Conservation (phyloP, 139 green algal genomes). For the Tetratostichococcus sp. region DNA sequence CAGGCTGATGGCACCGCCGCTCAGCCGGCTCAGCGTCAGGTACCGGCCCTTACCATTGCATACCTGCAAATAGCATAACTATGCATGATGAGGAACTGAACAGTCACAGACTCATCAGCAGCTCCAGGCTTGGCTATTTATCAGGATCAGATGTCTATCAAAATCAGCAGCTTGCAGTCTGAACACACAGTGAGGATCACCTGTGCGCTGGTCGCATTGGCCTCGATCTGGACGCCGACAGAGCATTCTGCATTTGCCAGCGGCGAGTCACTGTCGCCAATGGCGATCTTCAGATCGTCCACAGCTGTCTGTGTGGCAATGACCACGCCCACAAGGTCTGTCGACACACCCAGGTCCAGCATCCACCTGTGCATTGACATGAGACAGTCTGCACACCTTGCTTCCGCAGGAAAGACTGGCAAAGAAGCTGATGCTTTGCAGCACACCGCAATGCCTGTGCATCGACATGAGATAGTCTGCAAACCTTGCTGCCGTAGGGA, state of each 20-base stretch:
- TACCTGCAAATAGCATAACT: neutral
- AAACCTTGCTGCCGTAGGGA: too few species aligned
- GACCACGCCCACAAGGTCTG: neutral
- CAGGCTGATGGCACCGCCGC: neutral
- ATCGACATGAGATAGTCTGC: too few species aligned
- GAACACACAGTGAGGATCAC: neutral
- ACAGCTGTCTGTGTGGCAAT: neutral
- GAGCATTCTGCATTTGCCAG: neutral
- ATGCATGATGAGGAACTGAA: too few species aligned
- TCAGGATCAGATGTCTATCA: too few species aligned
- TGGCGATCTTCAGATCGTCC: neutral
- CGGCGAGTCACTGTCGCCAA: neutral
- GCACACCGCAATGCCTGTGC: too few species aligned
- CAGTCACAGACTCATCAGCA: too few species aligned
- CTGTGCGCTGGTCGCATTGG: neutral
- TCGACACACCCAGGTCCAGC: neutral
- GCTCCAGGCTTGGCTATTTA: too few species aligned
- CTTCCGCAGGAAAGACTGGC: too few species aligned
- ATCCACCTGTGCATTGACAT: neutral
- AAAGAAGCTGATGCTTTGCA: too few species aligned
- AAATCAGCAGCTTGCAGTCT: too few species aligned
- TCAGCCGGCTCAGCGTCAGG: neutral
- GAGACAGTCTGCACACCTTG: neutral
- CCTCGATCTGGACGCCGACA: neutral
- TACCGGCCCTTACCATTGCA: neutral